Evolutionary conservation across 1,284 basidiomycete species (phyloP), one percentile per base, ranked within the genome.

Genomic region (Rhodotorula sp.): DNA sequence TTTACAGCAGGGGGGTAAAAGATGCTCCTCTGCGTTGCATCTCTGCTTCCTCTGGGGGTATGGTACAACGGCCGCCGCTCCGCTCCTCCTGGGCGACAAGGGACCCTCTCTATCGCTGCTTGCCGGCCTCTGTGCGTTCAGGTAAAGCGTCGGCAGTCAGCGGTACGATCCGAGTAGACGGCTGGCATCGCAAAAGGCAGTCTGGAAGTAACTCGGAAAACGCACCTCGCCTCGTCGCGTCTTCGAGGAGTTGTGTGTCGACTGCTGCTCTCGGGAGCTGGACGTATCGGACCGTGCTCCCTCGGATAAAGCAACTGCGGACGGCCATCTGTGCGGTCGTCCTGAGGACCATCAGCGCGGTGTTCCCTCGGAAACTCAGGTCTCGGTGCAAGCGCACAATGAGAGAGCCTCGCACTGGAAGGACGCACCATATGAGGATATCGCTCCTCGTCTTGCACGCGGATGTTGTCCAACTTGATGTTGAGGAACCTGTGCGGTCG

Each of bases 231-330:
- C 97, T 86, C 61, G 95, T 99, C 38, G 95, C 97, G 81, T 99
- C 97, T 83, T 99, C 97, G 64, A 99, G 81, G 64, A 99, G 82
- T 77, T 97, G 94, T 7, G 94, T 97, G 82, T 99, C 95, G 72
- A 99, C 93, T 72, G 92, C 91, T 69, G 92, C 89, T 28, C 92
- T 88, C 5, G 94, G 92, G 69, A 99, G 85, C 80, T 97, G 91
- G 16, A 99, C 97, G 80, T 98, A 99, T 77, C 97, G 89, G 52
- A 99, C 95, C 19, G 99, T 97, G 4, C 94, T 97, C 70, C 97
- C 97, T 68, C 97, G 90, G 78, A 99, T 99, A 81, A 99, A 99
- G 80, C 93, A 95, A 80, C 97, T 99, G 84, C 95, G 97, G 60
- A 99, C 95, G 0, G 97, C 94, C 88, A 97, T 93, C 95, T 99